Conservation (phyloP, 495 filamentous ascomycete genomes). For the Aspergillus heteromorphus region DNA sequence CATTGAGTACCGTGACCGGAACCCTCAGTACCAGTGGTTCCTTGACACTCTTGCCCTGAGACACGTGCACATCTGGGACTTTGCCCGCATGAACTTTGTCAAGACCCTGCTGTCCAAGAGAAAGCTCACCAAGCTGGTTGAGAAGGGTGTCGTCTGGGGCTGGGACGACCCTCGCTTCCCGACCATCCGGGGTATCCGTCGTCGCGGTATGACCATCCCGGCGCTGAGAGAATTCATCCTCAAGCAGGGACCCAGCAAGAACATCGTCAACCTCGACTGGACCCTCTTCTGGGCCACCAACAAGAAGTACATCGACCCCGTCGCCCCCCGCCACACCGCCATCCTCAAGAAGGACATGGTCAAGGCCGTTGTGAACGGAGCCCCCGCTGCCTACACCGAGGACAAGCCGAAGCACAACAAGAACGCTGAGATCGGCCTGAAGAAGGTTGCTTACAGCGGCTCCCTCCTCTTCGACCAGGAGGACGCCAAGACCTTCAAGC, state of each 20-base stretch:
- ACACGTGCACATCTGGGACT: slow-evolving; percentile 93
- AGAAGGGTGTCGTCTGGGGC: slow-evolving; percentile 78
- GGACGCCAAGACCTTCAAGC: slow-evolving; percentile 73
- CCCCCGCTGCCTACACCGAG: slow-evolving; percentile 59
- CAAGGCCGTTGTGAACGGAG: slow-evolving; percentile 63
- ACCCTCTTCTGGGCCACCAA: slow-evolving; percentile 87
- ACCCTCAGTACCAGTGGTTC: slow-evolving; percentile 97
- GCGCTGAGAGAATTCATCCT: slow-evolving; percentile 89
- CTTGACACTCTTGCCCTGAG: slow-evolving; percentile 78
- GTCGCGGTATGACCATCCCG: slow-evolving; percentile 86
- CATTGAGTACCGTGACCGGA: slow-evolving; percentile 95
- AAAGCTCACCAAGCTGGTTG: slow-evolving; percentile 90
- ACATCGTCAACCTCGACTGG: slow-evolving; percentile 90
- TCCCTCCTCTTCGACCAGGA: slow-evolving; percentile 77
- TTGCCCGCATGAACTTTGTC: slow-evolving; percentile 94
- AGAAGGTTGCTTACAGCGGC: slow-evolving; percentile 72
- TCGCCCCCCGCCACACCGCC: slow-evolving; percentile 79
- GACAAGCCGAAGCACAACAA: slow-evolving; percentile 83
- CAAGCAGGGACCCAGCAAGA: slow-evolving; percentile 84
- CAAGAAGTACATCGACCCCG: slow-evolving; percentile 91
- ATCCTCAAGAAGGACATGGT: slow-evolving; percentile 63
- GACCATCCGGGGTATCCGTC: slow-evolving; percentile 80
- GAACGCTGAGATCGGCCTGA: slow-evolving; percentile 75
- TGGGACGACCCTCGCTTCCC: slow-evolving; percentile 97
- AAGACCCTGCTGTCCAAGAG: slow-evolving; percentile 87